Base-by-base conservation (phyloP, 441 rosid species). In the Arabidopsis hybrid region DNA sequence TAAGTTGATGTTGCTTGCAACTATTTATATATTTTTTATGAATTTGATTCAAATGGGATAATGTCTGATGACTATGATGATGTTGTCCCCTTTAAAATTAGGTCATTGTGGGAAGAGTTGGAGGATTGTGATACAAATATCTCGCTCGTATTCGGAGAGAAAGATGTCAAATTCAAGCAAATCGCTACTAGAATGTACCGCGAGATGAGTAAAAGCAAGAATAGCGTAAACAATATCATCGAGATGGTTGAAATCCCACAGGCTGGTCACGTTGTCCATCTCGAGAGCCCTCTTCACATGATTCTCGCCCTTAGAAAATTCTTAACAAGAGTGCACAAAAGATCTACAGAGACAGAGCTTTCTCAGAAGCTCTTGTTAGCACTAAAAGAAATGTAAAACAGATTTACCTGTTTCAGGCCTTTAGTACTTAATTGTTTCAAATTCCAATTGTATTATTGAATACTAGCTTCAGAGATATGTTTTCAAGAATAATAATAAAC, bases 91-190 rank as follows among this genome's bases (percentile, higher is more conserved):
- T 74, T 34, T 35, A 52, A 14, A 52, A 55, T 46, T 57, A 95
- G 99, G 82, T 60, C 99, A 69, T 76, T 95, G 77, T 92, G 99
- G 99, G 90, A 87, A 78, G 93, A 89, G 74, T 65, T 95, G 84
- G 87, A 83, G 83, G 82, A 80, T 39, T 86, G 89, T 71, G 62
- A 75, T 40, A 67, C 79, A 65, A 92, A 96, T 26, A 66, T 92
- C 49, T 68, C 85, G 66, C 82, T 91, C 12, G 40, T 95, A 17
- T 91, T 78, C 6, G 99, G 98, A 61, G 88, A 88, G 59, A 84
- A 72, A 46, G 98, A 92, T 72, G 66, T 8, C 64, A 95, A 92
- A 80, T 95, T 92, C 85, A 88, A 85, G 79, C 71, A 71, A 67
- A 90, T 91, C 63, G 85, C 95, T 60, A 60, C 17, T 32, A 65